Evolutionary conservation across 2,329 filamentous ascomycete species (phyloP), one percentile per base, ranked within the genome.

Genomic region (Boeremia exigua): DNA sequence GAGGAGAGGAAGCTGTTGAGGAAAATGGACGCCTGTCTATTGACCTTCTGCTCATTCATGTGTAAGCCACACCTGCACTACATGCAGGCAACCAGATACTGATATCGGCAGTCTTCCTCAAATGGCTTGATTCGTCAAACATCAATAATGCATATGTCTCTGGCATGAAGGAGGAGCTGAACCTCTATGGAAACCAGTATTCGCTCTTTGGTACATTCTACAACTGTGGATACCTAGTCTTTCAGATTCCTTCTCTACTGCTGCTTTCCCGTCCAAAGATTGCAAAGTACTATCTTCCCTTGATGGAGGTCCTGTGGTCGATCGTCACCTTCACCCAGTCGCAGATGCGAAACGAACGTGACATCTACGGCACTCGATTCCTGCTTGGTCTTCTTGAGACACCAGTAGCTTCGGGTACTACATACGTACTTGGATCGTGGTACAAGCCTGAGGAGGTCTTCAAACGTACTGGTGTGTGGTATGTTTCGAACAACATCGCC

Each of bases 171-270:
- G 66, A 67, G 46, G 68, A 73, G 33, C 56, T 73, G 2, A 49
- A 62, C 4, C 64, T 77, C n/a, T 66, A 71, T 19, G 86, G 84
- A 2, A 86, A 88, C 49, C 79, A 88, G 63, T 90, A 90, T 59
- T 76, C 69, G 1, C 61, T 73, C 1, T 74, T 74, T 47, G 68
- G 71, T 34, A 78, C 88, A 0, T 86, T 73, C 37, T 75, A 76
- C 61, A 73, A 75, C n/a, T 63, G 72, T 4, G 75, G 74, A 7
- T 77, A 77, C 48, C 66, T 77, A 12, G 70, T 77, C 12, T 76
- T 75, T 33, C 75, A 77, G 52, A 66, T 77, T 5, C 76, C 75
- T 1, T 74, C 71, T 5, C 53, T 77, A 1, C 65, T 77, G 4
- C 53, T 78, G 1, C 69, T 78, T 10, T 77, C 76, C 7, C 64